These are phyloP conservation scores for Jackrogersella multiformis DNA, from an alignment of 495 filamentous ascomycete species.

Conservation along the genomic window DNA sequence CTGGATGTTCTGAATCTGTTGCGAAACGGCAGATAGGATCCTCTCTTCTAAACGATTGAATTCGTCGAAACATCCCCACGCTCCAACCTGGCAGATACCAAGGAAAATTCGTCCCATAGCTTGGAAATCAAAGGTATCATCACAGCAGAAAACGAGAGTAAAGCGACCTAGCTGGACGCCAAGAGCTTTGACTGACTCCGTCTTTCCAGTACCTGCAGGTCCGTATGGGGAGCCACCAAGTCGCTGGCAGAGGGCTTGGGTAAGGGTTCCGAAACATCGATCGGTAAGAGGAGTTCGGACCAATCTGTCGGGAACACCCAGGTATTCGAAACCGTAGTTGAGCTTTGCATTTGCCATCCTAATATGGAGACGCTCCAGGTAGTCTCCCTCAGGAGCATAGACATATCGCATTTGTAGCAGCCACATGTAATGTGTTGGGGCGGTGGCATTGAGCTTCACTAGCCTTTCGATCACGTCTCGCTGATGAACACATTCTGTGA, in stretches of 20 bases:
- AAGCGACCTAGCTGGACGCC: constrained; percentile 96
- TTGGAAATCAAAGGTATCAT: constrained; percentile 99
- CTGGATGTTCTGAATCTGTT: constrained; percentile 99
- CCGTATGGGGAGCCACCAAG: constrained; percentile 97
- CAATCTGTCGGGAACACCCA: constrained; percentile 93
- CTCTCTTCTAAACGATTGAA: constrained; percentile 98
- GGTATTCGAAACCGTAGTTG: constrained; percentile 96
- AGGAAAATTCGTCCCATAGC: constrained; percentile 99
- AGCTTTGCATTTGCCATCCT: constrained; percentile 97
- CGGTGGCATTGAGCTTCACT: constrained; percentile 73
- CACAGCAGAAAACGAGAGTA: constrained; percentile 98
- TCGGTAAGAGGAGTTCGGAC: constrained; percentile 97
- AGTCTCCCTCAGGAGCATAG: constrained; percentile 82
- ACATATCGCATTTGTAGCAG: constrained; percentile 98
- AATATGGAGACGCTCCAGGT: constrained; percentile 83
- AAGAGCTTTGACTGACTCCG: constrained; percentile 97
- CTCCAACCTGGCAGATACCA: constrained; percentile 98
- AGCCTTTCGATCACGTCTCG: constrained; percentile 89
- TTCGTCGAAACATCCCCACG: constrained; percentile 99
- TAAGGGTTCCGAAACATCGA: constrained; percentile 96
- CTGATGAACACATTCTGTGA: constrained; percentile 98
- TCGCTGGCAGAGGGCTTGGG: constrained; percentile 92
- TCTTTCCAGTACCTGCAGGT: constrained; percentile 98
- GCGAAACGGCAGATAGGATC: constrained; percentile 96
- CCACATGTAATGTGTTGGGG: constrained; percentile 89